Evolutionary conservation across 768 basidiomycete species (phyloP).

Genomic region (Suillus alpinus): DNA sequence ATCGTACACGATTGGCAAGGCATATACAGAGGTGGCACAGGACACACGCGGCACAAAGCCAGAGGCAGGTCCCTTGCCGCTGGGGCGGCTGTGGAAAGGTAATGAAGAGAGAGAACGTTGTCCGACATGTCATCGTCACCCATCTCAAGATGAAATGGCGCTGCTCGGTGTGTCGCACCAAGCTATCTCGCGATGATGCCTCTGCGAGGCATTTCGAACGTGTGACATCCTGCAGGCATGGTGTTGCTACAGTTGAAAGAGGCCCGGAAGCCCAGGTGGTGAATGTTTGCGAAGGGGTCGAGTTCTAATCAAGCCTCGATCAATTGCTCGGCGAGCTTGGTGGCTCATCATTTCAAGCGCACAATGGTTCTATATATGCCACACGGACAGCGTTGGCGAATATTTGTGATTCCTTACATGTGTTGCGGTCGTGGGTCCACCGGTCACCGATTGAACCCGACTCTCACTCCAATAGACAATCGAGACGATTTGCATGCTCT

Average conservation of each 20-base stretch:
- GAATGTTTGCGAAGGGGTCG: constrained; percentile 15
- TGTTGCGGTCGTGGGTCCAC: background rate
- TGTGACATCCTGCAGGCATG: constrained; percentile 19
- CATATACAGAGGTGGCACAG: constrained; percentile 27
- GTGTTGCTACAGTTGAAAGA: background rate
- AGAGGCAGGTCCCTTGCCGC: constrained; percentile 13
- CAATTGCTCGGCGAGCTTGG: background rate
- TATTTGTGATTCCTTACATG: background rate
- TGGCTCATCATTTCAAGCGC: background rate
- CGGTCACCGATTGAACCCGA: background rate
- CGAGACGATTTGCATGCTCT: background rate
- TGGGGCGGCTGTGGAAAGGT: constrained; percentile 25
- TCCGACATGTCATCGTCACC: constrained; percentile 25
- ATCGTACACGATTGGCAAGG: constrained; percentile 21
- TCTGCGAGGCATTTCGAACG: constrained; percentile 31
- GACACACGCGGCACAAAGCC: constrained; percentile 14
- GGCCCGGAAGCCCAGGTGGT: constrained; percentile 18
- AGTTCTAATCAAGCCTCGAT: constrained; percentile 8
- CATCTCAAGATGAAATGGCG: constrained; percentile 29
- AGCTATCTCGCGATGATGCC: constrained; percentile 32
- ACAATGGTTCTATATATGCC: background rate
- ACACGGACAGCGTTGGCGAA: background rate
- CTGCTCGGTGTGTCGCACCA: constrained; percentile 23
- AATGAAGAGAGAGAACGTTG: constrained; percentile 32
- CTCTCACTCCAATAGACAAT: background rate